A percentile compares a stretch with the other conserved stretches of the same genome.
These are phyloP conservation scores for Leishmania tropica DNA, from an alignment of 208 protist genomes.

Conservation along the genomic window DNA sequence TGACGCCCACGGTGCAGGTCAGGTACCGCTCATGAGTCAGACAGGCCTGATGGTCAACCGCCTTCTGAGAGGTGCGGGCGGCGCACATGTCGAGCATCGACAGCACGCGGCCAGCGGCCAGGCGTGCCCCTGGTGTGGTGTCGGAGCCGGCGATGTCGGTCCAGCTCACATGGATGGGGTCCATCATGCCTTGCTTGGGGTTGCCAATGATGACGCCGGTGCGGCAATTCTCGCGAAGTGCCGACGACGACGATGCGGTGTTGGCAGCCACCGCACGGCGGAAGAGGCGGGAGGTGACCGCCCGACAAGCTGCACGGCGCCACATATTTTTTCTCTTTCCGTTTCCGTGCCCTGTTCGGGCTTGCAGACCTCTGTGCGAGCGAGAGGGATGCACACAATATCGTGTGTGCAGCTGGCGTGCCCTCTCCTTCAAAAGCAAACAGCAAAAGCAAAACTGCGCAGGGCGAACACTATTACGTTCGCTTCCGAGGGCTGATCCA, in stretches of 20 bases:
- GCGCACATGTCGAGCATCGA: constrained; percentile 90
- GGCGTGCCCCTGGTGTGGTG: constrained; percentile 37
- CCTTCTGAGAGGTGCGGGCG: constrained; percentile 59
- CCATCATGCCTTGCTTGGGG: constrained; percentile 53
- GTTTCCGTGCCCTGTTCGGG: neutral
- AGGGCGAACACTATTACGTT: neutral
- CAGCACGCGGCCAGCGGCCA: constrained; percentile 82
- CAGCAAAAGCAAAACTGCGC: neutral
- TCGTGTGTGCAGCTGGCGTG: neutral
- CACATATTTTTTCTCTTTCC: neutral
- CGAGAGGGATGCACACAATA: neutral
- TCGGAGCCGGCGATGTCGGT: constrained; percentile 81
- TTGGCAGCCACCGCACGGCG: neutral
- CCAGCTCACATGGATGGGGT: constrained; percentile 60
- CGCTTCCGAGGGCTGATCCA: neutral
- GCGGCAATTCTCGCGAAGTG: constrained; percentile 3
- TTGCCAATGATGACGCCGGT: constrained; percentile 60
- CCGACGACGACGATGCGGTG: neutral
- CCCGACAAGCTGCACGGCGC: constrained; percentile 19
- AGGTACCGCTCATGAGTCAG: constrained; percentile 34
- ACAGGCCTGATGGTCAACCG: constrained; percentile 23
- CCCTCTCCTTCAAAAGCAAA: neutral
- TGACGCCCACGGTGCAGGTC: constrained; percentile 85
- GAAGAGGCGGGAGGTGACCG: constrained; percentile 8
- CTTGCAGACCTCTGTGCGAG: neutral